Base-by-base conservation (phyloP, 2,329 filamentous ascomycete species). In the Talaromyces sp. region DNA sequence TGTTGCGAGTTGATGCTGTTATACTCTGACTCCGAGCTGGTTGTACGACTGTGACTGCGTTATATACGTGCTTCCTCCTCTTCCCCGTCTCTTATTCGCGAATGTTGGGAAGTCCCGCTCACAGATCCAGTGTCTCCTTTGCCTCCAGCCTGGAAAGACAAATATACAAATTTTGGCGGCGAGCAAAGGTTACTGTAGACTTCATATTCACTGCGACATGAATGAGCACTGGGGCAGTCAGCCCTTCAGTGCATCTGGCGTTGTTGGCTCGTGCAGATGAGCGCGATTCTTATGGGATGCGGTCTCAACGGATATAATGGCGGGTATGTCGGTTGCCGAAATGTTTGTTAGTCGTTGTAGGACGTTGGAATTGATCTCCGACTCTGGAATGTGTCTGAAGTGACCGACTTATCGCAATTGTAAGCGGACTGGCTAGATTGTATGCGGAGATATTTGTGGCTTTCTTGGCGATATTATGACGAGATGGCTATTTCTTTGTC, bases 191-290 rank as follows among this genome's bases (percentile, higher is more conserved):
- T 66, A 63, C 66, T 66, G 56, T 57, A 66, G 66, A 70, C 69
- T 64, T 72, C 75, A 76, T 76, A 67, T 73, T 76, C 71, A 71
- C 67, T 66, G 62, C 64, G 66, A 65, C 68, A 68, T 70, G 66
- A 68, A 65, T 62, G 35, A 70, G 73, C 74, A 75, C 74, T 71
- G 74, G 73, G 73, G 73, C 70, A 65, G 47, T 31, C 27, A 59
- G 68, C 70, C 71, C 66, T 66, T 71, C 73, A 75, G 73, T 73
- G 72, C 74, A 63, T 45, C 41, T 45, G 35, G 37, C 16, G 41
- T 45, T 13, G 72, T 65, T 63, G 54, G 24, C 54, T 64, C 33
- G 47, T 41, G 33, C n/a, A 50, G 47, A 52, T 43, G 22, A n/a
- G 7, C 3, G 11, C 49, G 24, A 33, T 52, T 27, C 33, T 52